Base-by-base conservation (phyloP, 495 filamentous ascomycete species). In the Penicillium psychrofluorescens region DNA sequence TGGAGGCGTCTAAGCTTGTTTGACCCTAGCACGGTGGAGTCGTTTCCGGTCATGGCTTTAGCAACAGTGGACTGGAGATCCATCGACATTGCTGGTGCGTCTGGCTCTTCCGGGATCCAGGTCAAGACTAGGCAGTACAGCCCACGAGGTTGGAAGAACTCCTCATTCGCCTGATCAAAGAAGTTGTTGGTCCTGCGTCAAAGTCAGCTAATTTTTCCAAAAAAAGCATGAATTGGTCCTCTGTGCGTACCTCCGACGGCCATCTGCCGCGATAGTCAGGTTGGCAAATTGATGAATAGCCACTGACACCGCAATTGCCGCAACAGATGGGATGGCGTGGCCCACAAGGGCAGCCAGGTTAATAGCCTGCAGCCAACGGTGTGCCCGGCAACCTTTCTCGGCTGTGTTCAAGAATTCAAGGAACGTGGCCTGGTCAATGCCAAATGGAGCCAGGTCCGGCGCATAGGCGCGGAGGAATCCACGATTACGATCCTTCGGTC, bases 131-230 rank as follows among this genome's bases (percentile, higher is more conserved):
- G 49, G 38, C 66, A 70, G 53, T 69, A 78, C 8, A 81, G 61
- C 3, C 78, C 79, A 28, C 67, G 71, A 0, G 78, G 77, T 34
- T 59, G 61, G 61, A 81, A 79, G 13, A 79, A 58, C n/a, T 73
- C 62, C 8, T 77, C 54, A 51, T 83, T 83, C 55, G 76, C 69
- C 29, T 59, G 54, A 27, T 73, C 63, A 2, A 81, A 62, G 62
- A 71, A 78, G 7, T 41, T 57, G 45, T 79, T 78, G 10, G 66
- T 65, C 32, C 70, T 72, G 39, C 36, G 37, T 8, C 48, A 22
- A 4, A 3, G 4, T 22, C 22, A 22, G 22, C 22, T 22, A 22
- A 3, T 22, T 22, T 22, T 22, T 16, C 15, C 15, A 16, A 16
- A 16, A 16, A 16, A n/a, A 1, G 1, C 4, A 22, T 22, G 22